Conservation (phyloP, 139 green algal species). For the Gonium pectorale region DNA sequence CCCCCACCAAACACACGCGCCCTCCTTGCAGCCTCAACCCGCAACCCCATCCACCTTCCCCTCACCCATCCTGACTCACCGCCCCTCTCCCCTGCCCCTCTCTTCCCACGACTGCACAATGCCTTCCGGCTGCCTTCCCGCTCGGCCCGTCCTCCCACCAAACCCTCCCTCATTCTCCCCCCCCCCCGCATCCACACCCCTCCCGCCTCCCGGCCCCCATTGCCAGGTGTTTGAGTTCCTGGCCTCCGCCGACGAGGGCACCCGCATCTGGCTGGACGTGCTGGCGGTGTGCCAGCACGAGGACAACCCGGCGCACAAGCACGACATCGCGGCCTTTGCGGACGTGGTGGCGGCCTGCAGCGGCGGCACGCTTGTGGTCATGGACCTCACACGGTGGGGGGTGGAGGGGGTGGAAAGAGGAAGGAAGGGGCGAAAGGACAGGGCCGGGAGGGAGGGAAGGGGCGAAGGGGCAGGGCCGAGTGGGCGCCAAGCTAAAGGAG, state of each 20-base stretch:
- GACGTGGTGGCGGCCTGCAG: constrained; percentile 30
- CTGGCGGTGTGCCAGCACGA: constrained; percentile 35
- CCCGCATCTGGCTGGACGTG: constrained; percentile 42
- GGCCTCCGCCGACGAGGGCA: constrained; percentile 35
- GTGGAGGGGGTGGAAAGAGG: too few species aligned
- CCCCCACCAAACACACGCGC: too few species aligned
- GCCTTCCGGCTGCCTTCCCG: too few species aligned
- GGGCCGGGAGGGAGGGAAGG: too few species aligned
- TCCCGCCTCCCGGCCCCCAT: background rate
- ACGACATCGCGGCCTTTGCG: constrained; percentile 18
- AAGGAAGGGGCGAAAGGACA: too few species aligned
- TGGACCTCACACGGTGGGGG: constrained; percentile 25
- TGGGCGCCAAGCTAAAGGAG: background rate
- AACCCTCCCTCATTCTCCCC: background rate
- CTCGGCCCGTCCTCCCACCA: background rate
- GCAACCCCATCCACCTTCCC: background rate
- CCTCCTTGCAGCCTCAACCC: too few species aligned
- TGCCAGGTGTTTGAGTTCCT: constrained; percentile 46
- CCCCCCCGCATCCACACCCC: background rate
- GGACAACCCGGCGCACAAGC: background rate
- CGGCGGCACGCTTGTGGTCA: constrained; percentile 22
- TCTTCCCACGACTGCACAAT: background rate
- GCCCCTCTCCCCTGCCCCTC: background rate
- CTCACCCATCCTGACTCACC: too few species aligned
- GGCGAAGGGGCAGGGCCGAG: too few species aligned